Evolutionary conservation across 177 flowering plant species (phyloP), one percentile per base, ranked within the genome.

Genomic region (Vitis hybrid): DNA sequence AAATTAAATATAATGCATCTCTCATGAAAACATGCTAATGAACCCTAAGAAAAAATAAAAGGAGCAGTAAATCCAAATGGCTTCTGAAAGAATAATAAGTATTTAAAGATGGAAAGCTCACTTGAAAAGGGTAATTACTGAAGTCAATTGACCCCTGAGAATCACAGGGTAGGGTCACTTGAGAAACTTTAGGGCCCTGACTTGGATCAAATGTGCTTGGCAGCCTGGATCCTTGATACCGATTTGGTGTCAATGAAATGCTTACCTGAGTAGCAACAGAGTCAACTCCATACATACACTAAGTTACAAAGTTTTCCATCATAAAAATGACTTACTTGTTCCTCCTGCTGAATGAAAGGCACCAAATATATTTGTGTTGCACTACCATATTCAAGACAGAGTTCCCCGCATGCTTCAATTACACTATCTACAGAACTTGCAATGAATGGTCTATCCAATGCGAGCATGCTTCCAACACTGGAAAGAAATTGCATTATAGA

Each of bases 321-420:
- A 22, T 16, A 62, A 5, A 62, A 68, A 56, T 22, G 26, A 70
- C 84, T 68, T 77, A 88, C 99, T 81, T 90, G 96, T 76, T 95
- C 97, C 72, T 85, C 90, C 18, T 84, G 96, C 48, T 76, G 91
- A 71, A 87, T 72, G 59, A 77, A 80, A 57, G 99, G 99, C 61
- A 91, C 93, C 81, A 95, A 68, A 80, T 87, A 95, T 48, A 95
- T 74, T 59, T 90, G 97, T 60, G 98, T 93, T 20, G 87, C 93
- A 84, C 93, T 91, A 69, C 99, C 99, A 84, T 88, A 95, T 83
- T 95, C 99, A 81, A 95, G 94, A 78, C 90, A 91, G 58, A 93
- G 52, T 66, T 84, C 87, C 65, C 78, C 85, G 34, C 68, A 68
- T 61, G 81, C 55, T 71, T 82, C 87, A 12, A 79, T 69, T 26